Conservation (phyloP, 2,329 filamentous ascomycete genomes). For the Coleophoma eucalyptorum region DNA sequence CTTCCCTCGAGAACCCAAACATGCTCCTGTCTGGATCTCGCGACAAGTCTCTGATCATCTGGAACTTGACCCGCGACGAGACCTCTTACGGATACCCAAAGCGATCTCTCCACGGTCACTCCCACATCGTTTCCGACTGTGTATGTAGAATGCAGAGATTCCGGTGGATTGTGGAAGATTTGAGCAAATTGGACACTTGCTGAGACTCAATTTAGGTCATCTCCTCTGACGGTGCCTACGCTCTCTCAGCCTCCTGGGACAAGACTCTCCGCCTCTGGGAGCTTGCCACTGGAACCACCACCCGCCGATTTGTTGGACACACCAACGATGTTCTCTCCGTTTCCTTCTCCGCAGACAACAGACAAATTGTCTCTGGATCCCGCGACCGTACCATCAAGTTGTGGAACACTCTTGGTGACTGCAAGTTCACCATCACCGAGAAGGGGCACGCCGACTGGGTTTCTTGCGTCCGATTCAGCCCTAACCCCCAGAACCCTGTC, state of each 20-base stretch:
- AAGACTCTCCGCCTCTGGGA: conserved; percentile 99
- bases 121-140: conserved; percentile 99
- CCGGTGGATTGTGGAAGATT: conserved; percentile 12
- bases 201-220: conserved; percentile 69
- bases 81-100: conserved; percentile 98
- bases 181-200: conserved; percentile 16
- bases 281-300: conserved; percentile 94
- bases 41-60: conserved; percentile 99
- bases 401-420: conserved; percentile 99
- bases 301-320: conserved; percentile 97
- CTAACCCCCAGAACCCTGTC: conserved; percentile 99
- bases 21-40: conserved; percentile 97
- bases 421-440: conserved; percentile 99
- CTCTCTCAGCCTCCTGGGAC: conserved; percentile 98
- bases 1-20: conserved; percentile 99
- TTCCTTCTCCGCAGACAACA: conserved; percentile 99
- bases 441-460: conserved; percentile 99
- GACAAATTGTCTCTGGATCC: conserved; percentile 98
- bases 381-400: conserved; percentile 99
- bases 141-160: conserved; percentile 54
- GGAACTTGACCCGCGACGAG: conserved; percentile 99
- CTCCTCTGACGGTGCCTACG: conserved; percentile 98
- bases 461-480: conserved; percentile 98
- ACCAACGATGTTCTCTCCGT: conserved; percentile 99
- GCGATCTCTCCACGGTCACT: conserved; percentile 97